Conservation (phyloP, 1,284 basidiomycete genomes). For the Cryptococcus sp. region DNA sequence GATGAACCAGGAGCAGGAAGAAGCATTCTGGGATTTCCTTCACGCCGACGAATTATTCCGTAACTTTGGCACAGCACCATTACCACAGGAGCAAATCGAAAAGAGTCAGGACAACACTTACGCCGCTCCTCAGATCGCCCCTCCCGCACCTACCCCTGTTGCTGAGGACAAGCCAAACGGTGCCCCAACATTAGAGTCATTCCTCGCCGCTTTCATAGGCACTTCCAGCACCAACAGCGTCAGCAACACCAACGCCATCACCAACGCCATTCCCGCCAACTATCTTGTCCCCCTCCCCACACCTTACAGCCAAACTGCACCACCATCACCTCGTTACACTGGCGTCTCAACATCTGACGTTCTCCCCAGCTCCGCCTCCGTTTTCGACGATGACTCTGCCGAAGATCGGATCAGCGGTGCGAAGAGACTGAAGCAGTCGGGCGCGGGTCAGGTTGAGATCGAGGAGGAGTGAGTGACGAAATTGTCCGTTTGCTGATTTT, state of each 20-base stretch:
- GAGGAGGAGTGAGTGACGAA: slow-evolving; percentile 42
- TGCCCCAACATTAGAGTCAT: slow-evolving; percentile 45
- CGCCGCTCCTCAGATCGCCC: background rate
- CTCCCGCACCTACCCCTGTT: slow-evolving; percentile 18
- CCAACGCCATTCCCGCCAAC: slow-evolving; percentile 13
- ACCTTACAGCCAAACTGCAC: slow-evolving; percentile 10
- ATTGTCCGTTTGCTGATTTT: background rate
- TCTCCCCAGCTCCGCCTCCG: slow-evolving; percentile 1
- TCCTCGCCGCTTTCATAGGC: slow-evolving; percentile 47
- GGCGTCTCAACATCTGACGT: slow-evolving; percentile 12
- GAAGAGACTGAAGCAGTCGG: slow-evolving; percentile 49
- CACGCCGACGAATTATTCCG: slow-evolving; percentile 49
- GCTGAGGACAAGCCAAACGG: slow-evolving; percentile 8
- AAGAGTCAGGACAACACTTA: slow-evolving; percentile 8
- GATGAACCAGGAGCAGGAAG: slow-evolving; percentile 43
- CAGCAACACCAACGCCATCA: slow-evolving; percentile 1
- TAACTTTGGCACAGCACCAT: slow-evolving; percentile 41
- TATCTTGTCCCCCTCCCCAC: slow-evolving; percentile 30
- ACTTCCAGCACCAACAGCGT: slow-evolving; percentile 18
- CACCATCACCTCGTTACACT: slow-evolving; percentile 7
- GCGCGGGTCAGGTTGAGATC: slow-evolving; percentile 43
- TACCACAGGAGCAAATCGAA: slow-evolving; percentile 21
- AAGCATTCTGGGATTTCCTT: slow-evolving; percentile 49
- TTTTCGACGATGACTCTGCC: slow-evolving; percentile 4
- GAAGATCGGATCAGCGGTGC: slow-evolving; percentile 38